Evolutionary conservation across 2,329 filamentous ascomycete genomes (phyloP).

Genomic region (Xylariaceae sp.): DNA sequence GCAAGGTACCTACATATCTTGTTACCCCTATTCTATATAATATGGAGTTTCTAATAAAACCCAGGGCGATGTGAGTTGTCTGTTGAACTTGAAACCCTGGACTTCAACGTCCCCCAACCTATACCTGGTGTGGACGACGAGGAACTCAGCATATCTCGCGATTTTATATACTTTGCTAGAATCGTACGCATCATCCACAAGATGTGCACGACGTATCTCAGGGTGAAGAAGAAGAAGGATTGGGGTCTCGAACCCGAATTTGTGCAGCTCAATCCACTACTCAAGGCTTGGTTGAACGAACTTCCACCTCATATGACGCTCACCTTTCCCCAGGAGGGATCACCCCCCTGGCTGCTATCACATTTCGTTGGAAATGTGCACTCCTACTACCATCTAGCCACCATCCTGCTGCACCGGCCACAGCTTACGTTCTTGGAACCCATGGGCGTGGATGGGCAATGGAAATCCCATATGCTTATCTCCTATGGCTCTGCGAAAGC

Average conservation of each 20-base stretch:
- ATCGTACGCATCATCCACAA: constrained; percentile 73
- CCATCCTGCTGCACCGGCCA: constrained; percentile 84
- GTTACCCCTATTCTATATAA: not conserved
- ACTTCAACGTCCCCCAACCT: constrained; percentile 63
- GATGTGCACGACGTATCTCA: constrained; percentile 72
- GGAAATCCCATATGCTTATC: constrained; percentile 83
- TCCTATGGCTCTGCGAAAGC: constrained; percentile 82
- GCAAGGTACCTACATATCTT: constrained; percentile 64
- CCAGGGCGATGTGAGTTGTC: constrained; percentile 75
- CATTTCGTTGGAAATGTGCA: constrained; percentile 88
- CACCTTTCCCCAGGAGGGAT: constrained; percentile 71
- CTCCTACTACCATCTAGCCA: constrained; percentile 78
- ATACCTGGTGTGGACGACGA: constrained; percentile 65
- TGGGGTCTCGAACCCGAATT: constrained; percentile 87
- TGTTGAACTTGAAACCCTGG: constrained; percentile 70
- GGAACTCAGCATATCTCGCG: constrained; percentile 74
- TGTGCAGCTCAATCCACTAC: constrained; percentile 70
- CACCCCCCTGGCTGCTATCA: constrained; percentile 77
- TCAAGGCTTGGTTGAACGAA: constrained; percentile 70
- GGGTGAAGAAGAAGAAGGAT: constrained; percentile 67
- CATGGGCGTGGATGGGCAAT: constrained; percentile 64
- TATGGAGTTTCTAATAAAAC: constrained; percentile 5
- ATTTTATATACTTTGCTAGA: constrained; percentile 77
- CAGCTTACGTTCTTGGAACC: constrained; percentile 77
- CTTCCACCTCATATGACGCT: constrained; percentile 76